phyloP scores from a whole-genome alignment of 1,139 yeast genomes.

The Scheffersomyces cryptocercus region DNA sequence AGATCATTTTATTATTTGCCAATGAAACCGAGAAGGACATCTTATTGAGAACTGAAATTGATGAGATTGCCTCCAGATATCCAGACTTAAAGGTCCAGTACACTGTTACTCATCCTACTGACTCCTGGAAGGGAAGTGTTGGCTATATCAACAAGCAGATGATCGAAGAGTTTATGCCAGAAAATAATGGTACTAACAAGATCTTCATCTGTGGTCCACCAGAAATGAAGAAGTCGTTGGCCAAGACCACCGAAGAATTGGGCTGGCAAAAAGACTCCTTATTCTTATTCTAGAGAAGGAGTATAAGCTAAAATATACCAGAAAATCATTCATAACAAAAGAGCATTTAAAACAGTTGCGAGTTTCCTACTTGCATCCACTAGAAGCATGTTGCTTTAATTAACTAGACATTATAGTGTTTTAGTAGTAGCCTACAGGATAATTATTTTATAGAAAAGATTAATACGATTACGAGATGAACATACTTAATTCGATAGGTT shows the following conservation, averaged over 20 bases:
- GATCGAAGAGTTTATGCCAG: conserved; percentile 54
- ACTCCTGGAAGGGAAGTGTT: conserved; percentile 54
- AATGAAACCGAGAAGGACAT: conserved; percentile 75
- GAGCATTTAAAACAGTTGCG: too few relatives aligned
- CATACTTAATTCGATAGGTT: too few relatives aligned
- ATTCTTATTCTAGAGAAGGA: conserved; percentile 54
- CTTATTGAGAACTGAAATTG: conserved; percentile 66
- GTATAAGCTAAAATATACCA: too few relatives aligned
- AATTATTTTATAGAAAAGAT: too few relatives aligned
- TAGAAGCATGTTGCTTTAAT: too few relatives aligned
- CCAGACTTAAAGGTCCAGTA: conserved; percentile 61
- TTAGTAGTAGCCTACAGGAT: too few relatives aligned
- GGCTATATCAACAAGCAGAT: conserved; percentile 64
- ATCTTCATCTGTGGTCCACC: conserved; percentile 78
- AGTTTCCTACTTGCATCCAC: too few relatives aligned
- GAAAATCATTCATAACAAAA: too few relatives aligned
- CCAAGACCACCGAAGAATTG: conserved; percentile 51
- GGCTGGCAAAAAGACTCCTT: conserved; percentile 66
- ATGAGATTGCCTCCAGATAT: conserved; percentile 61
- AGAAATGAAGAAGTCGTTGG: conserved; percentile 58
- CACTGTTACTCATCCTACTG: conserved; percentile 37
- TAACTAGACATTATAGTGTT: too few relatives aligned
- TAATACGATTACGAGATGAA: too few relatives aligned
- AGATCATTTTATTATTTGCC: conserved; percentile 62
- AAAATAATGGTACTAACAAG: conserved; percentile 40